Base-by-base conservation (phyloP, 2,329 filamentous ascomycete genomes). In the Aspergillus sp. region DNA sequence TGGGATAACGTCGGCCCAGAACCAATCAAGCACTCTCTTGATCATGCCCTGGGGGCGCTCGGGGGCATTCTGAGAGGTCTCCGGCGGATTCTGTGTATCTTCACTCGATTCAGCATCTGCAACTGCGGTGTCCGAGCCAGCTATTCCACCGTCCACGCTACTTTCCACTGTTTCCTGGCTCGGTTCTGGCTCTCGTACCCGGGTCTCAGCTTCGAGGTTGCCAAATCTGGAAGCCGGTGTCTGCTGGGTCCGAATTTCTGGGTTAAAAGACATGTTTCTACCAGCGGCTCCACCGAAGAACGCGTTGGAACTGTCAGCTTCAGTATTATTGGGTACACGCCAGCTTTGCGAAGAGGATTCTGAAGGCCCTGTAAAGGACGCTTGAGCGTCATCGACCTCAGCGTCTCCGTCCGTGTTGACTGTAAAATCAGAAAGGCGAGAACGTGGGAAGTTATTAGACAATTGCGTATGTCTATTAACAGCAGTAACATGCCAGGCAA, bases 401-500 rank as follows among this genome's bases (percentile, higher is more conserved):
- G 39, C 44, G 30, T 56, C 42, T 34, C 32, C 30, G 58, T 52
- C 32, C 17, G 48, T n/a, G 20, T 26, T 18, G 1, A 38, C 36
- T 15, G 22, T 51, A 5, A 54, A 52, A 24, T 45, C 49, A 15
- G 59, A 52, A 18, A 38, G 30, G 8, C 34, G 49, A 13, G 48
- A 55, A 48, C 39, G 39, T 41, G 42, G 49, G 22, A 44, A 17
- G 26, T 41, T 36, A 38, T 60, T 48, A 48, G 51, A 60, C 9
- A 13, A 20, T 13, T 48, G 56, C 22, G 68, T 60, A 15, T 71
- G 56, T 18, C 66, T 70, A 60, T 70, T 77, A 59, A 85, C 84
- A 22, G 83, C 75, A 32, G 80, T 77, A 11, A 88, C 79, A 78
- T 86, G 85, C 68, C 85, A 84, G 11, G 78, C 76, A 34, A 90